A percentile compares a stretch with the other conserved stretches of the same genome.
These are phyloP conservation scores for Dryadomyces quercus-mongolicae DNA, from an alignment of 2,329 filamentous ascomycete species.

Conservation along the genomic window DNA sequence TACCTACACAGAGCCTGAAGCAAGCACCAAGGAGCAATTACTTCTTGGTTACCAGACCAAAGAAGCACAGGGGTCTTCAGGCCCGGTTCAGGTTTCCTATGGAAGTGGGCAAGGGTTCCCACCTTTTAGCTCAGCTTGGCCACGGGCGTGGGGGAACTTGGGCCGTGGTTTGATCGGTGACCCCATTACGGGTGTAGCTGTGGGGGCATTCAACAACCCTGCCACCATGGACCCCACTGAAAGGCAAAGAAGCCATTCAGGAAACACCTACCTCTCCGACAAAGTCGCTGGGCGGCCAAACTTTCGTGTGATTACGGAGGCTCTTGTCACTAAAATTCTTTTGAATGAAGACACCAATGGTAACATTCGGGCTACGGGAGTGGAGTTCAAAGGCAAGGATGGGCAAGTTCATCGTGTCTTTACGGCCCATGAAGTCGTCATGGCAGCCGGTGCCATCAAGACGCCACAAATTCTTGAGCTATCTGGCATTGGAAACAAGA, in stretches of 20 bases:
- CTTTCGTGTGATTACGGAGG: not conserved
- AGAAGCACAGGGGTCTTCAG: not conserved
- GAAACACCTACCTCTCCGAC: not conserved
- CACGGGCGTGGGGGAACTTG: not conserved
- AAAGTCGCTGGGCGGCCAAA: not conserved
- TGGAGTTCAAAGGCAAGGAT: not conserved
- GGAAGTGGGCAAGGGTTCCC: not conserved
- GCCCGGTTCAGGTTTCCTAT: not conserved
- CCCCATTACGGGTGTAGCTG: not conserved
- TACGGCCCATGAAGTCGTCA: slow-evolving; percentile 22
- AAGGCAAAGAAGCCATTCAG: not conserved
- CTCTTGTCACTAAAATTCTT: not conserved
- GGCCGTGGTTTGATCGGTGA: not conserved
- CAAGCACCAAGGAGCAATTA: not conserved
- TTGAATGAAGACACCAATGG: not conserved
- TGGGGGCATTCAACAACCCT: not conserved
- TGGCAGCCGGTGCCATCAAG: slow-evolving; percentile 27
- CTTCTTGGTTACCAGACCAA: not conserved
- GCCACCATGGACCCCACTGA: not conserved
- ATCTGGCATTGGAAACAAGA: slow-evolving; percentile 24
- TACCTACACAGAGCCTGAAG: not conserved
- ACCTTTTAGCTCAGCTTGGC: not conserved
- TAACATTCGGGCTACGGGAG: not conserved
- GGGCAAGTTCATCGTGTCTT: not conserved
- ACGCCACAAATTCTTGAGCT: slow-evolving; percentile 23